Conservation (phyloP, 371 early-diverging fungal species). For the Fennellomyces sp. region DNA sequence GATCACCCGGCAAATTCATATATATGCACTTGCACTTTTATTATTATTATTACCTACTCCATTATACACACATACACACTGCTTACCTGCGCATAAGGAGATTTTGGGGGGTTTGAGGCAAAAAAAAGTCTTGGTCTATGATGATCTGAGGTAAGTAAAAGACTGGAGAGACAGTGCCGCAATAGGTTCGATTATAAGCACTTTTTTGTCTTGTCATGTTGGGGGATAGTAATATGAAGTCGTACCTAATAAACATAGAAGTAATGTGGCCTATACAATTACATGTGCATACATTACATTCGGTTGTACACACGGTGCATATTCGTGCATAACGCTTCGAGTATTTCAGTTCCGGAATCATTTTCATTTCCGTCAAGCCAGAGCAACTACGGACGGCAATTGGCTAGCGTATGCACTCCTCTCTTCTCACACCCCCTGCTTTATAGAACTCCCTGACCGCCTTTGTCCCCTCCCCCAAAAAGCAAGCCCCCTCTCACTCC, state of each 20-base stretch:
- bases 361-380: slow-evolving; percentile 6
- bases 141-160: no score
- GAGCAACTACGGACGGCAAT: background rate
- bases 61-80: no score
- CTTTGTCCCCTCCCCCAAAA: background rate
- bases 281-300: slow-evolving; percentile 17
- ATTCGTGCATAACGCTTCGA: slow-evolving; percentile 6
- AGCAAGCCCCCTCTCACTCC: background rate
- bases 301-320: slow-evolving; percentile 15
- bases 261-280: slow-evolving; percentile 11
- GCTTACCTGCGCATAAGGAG: background rate
- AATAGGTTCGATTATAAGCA: background rate
- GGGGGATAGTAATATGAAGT: background rate
- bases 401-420: slow-evolving; percentile 6
- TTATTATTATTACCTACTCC: background rate
- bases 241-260: background rate
- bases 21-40: background rate
- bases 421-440: background rate
- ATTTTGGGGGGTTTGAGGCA: no score
- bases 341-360: slow-evolving; percentile 3
- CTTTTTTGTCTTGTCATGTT: background rate
- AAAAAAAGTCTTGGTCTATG: no score
- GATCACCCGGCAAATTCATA: background rate
- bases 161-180: no score
- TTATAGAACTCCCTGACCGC: background rate